Conservation (phyloP, 2,329 filamentous ascomycete species). For the Xylaria polymorpha region DNA sequence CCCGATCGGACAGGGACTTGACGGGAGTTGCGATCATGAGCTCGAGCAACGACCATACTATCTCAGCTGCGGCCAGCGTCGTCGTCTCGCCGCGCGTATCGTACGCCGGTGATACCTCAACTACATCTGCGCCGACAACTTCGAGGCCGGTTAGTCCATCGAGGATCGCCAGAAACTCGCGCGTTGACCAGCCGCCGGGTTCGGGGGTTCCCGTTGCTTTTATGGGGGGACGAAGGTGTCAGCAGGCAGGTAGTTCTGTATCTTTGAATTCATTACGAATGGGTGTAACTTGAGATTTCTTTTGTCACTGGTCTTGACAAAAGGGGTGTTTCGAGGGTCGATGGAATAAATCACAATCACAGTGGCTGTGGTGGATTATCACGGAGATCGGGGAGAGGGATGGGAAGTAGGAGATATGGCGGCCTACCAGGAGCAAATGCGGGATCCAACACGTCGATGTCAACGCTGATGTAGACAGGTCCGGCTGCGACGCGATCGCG, state of each 20-base stretch:
- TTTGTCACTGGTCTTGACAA: neutral
- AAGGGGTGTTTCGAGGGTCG: neutral
- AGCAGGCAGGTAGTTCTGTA: neutral
- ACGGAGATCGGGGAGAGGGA: neutral
- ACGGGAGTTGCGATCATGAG: slow-evolving; percentile 64
- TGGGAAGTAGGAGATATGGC: neutral
- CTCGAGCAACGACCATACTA: slow-evolving; percentile 78
- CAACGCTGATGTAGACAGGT: slow-evolving; percentile 76
- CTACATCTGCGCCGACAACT: slow-evolving; percentile 81
- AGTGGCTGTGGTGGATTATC: neutral
- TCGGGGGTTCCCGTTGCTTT: slow-evolving; percentile 80
- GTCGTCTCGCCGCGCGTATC: slow-evolving; percentile 80
- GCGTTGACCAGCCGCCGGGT: slow-evolving; percentile 82
- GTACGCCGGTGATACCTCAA: slow-evolving; percentile 82
- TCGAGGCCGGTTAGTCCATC: slow-evolving; percentile 77
- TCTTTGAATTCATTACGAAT: neutral
- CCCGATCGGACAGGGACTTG: slow-evolving; percentile 31
- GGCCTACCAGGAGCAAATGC: slow-evolving; percentile 67
- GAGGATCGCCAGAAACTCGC: slow-evolving; percentile 79
- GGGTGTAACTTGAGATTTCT: neutral
- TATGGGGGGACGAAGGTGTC: slow-evolving; percentile 2
- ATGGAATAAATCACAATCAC: neutral
- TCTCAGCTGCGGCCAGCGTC: slow-evolving; percentile 76
- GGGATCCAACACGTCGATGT: slow-evolving; percentile 85
- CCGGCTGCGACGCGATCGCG: slow-evolving; percentile 66